These are phyloP conservation scores for Beauveria pseudobassiana DNA, from an alignment of 2,329 filamentous ascomycete genomes.

Conservation along the genomic window DNA sequence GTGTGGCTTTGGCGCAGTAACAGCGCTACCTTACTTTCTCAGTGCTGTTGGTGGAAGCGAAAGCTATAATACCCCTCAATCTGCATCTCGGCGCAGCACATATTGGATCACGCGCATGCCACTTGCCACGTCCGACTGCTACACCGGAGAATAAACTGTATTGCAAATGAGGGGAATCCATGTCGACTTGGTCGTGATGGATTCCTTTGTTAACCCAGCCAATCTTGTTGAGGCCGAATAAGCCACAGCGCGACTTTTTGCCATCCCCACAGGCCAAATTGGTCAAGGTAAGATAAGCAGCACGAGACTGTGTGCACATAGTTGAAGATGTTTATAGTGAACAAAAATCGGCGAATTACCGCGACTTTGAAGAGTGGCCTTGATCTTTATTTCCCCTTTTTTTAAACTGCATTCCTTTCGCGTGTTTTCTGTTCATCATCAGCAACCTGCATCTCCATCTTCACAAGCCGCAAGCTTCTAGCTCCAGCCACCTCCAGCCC, in stretches of 20 bases:
- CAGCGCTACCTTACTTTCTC: background rate
- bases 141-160: background rate
- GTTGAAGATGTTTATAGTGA: too few species aligned
- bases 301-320: too few species aligned
- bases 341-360: too few species aligned
- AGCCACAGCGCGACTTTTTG: background rate
- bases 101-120: background rate
- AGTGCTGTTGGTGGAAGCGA: too few species aligned
- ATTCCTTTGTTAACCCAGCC: background rate
- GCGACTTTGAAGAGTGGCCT: background rate
- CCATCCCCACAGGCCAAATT: too few species aligned
- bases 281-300: too few species aligned
- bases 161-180: background rate
- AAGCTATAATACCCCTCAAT: background rate
- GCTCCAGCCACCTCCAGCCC: constrained; percentile 1
- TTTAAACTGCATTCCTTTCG: background rate
- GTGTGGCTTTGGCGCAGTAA: background rate
- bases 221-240: background rate
- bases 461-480: background rate
- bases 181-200: background rate
- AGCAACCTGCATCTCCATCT: background rate
- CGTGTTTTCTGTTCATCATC: background rate
- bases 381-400: background rate
- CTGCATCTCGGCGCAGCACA: background rate
- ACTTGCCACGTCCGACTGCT: background rate